These are phyloP conservation scores for Neocucurbitaria cava DNA, from an alignment of 2,329 filamentous ascomycete species.

Conservation along the genomic window DNA sequence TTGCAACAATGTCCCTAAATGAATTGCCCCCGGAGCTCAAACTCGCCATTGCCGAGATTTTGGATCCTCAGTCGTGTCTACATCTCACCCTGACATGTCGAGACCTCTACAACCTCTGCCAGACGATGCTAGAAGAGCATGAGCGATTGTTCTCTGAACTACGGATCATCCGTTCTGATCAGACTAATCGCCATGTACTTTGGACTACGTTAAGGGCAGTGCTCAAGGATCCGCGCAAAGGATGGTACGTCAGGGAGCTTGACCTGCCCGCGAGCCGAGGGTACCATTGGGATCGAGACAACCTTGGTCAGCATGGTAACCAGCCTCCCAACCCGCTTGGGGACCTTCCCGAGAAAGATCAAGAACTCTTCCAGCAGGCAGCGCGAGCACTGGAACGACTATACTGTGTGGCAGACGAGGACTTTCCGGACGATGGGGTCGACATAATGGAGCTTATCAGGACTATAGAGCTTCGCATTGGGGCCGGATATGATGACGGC, in stretches of 20 bases:
- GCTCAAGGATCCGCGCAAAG: constrained; percentile 13
- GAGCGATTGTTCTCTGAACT: constrained; percentile 8
- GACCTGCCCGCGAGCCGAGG: constrained; percentile 11
- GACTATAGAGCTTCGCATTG: constrained; percentile 5
- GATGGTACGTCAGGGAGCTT: constrained; percentile 24
- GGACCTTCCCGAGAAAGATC: constrained; percentile 8
- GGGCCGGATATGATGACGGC: constrained; percentile 7
- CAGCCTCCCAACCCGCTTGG: background rate
- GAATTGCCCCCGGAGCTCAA: constrained; percentile 18
- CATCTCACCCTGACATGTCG: constrained; percentile 21
- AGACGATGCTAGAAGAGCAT: constrained; percentile 11
- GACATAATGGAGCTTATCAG: background rate
- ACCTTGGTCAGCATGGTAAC: background rate
- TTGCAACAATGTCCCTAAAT: constrained; percentile 14
- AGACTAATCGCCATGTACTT: background rate
- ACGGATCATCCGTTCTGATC: constrained; percentile 3
- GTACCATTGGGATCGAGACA: background rate
- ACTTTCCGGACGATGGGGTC: too few relatives aligned
- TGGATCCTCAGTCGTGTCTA: constrained; percentile 19
- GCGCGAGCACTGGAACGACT: constrained; percentile 2
- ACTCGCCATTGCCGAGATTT: constrained; percentile 10
- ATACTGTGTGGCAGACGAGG: background rate
- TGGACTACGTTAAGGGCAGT: constrained; percentile 17
- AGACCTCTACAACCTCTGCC: constrained; percentile 7
- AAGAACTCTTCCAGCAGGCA: constrained; percentile 6